Percentiles rank a stretch among this genome's conserved stretches.
Conservation (phyloP, 257 asterid species). For the Solanum tacnaense region DNA sequence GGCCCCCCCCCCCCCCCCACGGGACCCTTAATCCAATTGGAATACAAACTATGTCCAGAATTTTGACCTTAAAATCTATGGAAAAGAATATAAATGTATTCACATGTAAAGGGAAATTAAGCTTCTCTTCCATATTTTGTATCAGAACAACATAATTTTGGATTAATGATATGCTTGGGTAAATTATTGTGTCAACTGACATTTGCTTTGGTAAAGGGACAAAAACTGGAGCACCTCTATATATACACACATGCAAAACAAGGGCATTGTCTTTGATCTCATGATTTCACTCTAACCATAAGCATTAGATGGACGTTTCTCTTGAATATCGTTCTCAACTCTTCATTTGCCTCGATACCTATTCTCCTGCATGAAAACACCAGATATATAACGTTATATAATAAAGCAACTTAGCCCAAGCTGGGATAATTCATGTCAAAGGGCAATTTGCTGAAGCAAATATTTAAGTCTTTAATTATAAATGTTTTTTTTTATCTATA, state of each 20-base stretch:
- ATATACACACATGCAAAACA: background rate
- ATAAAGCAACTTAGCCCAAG: background rate
- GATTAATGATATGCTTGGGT: background rate
- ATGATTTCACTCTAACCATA: conserved; percentile 68
- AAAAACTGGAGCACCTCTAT: background rate
- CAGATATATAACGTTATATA: background rate
- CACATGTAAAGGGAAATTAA: background rate
- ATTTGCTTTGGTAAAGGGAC: background rate
- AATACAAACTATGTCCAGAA: background rate
- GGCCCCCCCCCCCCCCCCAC: too few species aligned
- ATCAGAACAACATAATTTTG: background rate
- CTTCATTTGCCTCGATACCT: conserved; percentile 91
- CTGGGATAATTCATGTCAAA: background rate
- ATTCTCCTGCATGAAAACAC: conserved; percentile 53
- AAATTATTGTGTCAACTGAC: background rate
- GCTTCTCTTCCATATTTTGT: background rate
- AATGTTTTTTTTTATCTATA: background rate
- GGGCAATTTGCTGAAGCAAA: background rate
- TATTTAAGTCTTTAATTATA: background rate
- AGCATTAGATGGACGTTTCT: conserved; percentile 75
- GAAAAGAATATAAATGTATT: background rate
- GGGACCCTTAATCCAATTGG: background rate
- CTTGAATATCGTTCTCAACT: conserved; percentile 75
- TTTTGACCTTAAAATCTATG: background rate
- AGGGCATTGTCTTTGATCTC: background rate